Base-by-base conservation (phyloP, 1,284 basidiomycete genomes). In the Ceratobasidium sp. region DNA sequence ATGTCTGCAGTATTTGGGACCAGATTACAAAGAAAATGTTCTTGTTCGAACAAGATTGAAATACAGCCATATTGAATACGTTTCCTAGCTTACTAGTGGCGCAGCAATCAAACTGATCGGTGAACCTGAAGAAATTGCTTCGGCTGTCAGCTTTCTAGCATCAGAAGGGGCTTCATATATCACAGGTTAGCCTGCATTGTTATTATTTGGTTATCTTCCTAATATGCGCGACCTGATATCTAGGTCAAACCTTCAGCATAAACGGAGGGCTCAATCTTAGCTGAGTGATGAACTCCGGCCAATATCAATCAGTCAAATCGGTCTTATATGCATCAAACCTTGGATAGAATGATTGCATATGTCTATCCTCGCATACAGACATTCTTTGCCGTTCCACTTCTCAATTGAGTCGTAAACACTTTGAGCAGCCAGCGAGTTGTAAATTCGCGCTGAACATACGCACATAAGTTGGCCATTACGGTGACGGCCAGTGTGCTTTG, bases 121-220 rank as follows among this genome's bases (percentile, higher is more conserved):
- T 16, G 72, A 72, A n/a, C 71, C 74, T 3, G 76, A 76, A 46
- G 65, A 70, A n/a, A 41, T 70, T 12, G 65, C 65, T 9, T 53
- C 39, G 5, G 21, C 30, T 18, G 65, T 76, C 10, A 74, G 75
- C 3, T 77, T 75, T 43, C 30, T 77, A 23, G 74, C 70, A 18
- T 76, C 75, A 12, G 75, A 76, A 34, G 72, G 72, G 18, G 72
- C 77, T 18, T 72, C 70, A 14, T 77, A 76, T 45, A 74, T 76
- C n/a, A 77, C 76, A 10, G 76, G 76, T 76, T 23, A 21, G 45
- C 39, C n/a, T 32, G 12, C 18, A 1, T 30, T 18, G n/a, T 10
- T 55, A 32, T 55, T 14, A 12, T 55, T 34, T 8, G 30, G 8
- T 18, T 32, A 2, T 12, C 28, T n/a, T 12, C 30, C 34, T 12